phyloP scores from a whole-genome alignment of 352 stramenopile genomes.

The Phytopythium chamaehyphon region DNA sequence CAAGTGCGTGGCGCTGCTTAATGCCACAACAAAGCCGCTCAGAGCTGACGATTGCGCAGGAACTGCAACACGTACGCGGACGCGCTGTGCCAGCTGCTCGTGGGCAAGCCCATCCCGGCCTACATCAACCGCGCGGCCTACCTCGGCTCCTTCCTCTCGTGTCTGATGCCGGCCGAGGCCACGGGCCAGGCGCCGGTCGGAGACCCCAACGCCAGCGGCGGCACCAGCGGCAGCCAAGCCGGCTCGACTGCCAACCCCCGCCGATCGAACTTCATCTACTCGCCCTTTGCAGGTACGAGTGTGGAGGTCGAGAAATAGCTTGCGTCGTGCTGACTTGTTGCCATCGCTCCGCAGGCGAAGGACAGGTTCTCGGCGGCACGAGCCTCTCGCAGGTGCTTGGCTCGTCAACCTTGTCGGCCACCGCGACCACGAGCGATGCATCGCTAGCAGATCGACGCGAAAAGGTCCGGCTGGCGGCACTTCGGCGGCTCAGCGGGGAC shows the following conservation, averaged over 20 bases:
- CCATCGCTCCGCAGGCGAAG: slow-evolving; percentile 27
- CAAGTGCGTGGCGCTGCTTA: slow-evolving; percentile 35
- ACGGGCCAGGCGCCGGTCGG: slow-evolving; percentile 61
- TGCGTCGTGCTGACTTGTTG: neutral
- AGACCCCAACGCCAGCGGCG: slow-evolving; percentile 27
- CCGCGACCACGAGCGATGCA: slow-evolving; percentile 8
- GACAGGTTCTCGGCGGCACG: slow-evolving; percentile 27
- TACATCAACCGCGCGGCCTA: slow-evolving; percentile 94
- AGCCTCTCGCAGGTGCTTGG: neutral
- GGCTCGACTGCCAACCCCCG: neutral
- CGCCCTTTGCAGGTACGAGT: slow-evolving; percentile 53
- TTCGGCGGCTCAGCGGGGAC: slow-evolving; percentile 38
- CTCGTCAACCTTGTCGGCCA: slow-evolving; percentile 12
- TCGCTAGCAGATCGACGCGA: slow-evolving; percentile 55
- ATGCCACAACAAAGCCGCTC: no score
- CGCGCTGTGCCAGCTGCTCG: slow-evolving; percentile 74
- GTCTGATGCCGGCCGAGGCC: slow-evolving; percentile 57
- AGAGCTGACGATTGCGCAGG: slow-evolving; percentile 15
- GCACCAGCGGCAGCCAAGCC: slow-evolving; percentile 9
- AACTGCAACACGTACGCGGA: slow-evolving; percentile 96
- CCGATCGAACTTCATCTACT: slow-evolving; percentile 44
- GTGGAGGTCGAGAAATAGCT: neutral
- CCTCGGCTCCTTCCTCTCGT: slow-evolving; percentile 88
- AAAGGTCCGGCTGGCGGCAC: slow-evolving; percentile 55
- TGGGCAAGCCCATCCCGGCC: slow-evolving; percentile 75